These are phyloP conservation scores for Rhizopus delemar DNA, from an alignment of 371 early-diverging fungal species.

Conservation along the genomic window DNA sequence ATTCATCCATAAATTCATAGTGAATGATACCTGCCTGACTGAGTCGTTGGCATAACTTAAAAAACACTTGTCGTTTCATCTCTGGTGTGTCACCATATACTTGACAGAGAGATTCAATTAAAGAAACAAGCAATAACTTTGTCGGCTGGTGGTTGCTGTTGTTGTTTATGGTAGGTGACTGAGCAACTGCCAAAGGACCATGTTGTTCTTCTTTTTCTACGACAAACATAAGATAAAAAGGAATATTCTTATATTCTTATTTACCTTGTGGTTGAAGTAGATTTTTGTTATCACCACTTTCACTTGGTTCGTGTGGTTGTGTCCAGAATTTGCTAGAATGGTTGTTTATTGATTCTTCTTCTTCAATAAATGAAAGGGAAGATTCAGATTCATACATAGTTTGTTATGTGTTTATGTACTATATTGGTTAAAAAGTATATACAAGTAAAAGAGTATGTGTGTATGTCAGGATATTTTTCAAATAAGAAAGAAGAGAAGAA, in stretches of 20 bases:
- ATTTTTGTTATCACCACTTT: neutral
- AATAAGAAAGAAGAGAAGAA: slow-evolving; percentile 1
- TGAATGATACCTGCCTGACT: slow-evolving; percentile 74
- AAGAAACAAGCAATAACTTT: slow-evolving; percentile 69
- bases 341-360: slow-evolving; percentile 1
- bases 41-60: slow-evolving; percentile 66
- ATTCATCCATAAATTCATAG: slow-evolving; percentile 76
- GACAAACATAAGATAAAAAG: neutral
- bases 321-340: slow-evolving; percentile 31
- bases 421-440: slow-evolving; percentile 1
- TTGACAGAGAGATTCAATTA: slow-evolving; percentile 83
- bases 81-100: slow-evolving; percentile 81
- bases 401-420: neutral
- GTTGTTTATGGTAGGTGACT: slow-evolving; percentile 17
- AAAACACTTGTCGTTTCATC: slow-evolving; percentile 78
- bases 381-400: slow-evolving; percentile 12
- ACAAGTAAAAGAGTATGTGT: slow-evolving; percentile 4
- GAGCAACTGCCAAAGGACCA: slow-evolving; percentile 4
- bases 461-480: neutral
- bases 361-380: slow-evolving; percentile 8
- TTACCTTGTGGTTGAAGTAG: slow-evolving; percentile 11
- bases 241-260: neutral
- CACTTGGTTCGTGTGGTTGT: slow-evolving; percentile 4
- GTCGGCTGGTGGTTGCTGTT: slow-evolving; percentile 62
- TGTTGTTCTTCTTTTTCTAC: neutral